A percentile compares a stretch with the other conserved stretches of the same genome.
Conservation (phyloP, 306 rosid species). For the Quercus engelmannii region DNA sequence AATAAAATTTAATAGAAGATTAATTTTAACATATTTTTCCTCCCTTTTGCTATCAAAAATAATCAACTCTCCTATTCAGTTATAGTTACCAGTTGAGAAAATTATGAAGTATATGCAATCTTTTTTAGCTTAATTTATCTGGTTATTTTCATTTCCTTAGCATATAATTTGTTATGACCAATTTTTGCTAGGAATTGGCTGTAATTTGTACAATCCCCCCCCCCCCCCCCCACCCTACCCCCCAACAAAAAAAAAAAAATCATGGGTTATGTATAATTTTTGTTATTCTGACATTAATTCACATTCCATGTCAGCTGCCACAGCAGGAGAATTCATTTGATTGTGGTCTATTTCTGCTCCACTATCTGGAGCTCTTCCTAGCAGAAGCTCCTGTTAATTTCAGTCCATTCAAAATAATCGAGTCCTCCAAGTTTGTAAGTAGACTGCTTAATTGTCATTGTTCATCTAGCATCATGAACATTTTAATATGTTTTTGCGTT, state of each 20-base stretch:
- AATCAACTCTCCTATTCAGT: background rate
- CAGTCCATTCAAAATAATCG: conserved; percentile 67
- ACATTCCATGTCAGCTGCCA: conserved; percentile 62
- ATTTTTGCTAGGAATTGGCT: background rate
- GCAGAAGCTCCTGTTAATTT: conserved; percentile 74
- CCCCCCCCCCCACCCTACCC: no score
- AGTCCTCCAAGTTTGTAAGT: conserved; percentile 82
- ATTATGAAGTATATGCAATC: background rate
- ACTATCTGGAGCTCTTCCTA: conserved; percentile 87
- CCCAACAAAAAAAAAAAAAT: no score
- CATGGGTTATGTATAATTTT: background rate
- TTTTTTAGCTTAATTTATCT: background rate
- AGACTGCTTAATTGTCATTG: conserved; percentile 10
- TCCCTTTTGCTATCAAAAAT: background rate
- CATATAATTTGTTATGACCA: background rate
- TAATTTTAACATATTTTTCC: background rate
- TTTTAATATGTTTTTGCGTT: background rate
- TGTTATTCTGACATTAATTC: conserved; percentile 16
- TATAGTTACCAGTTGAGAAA: background rate
- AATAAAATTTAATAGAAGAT: background rate
- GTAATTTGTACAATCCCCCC: no score
- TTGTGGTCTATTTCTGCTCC: conserved; percentile 92
- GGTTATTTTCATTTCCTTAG: background rate
- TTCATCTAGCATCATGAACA: background rate
- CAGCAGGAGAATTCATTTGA: conserved; percentile 93